Evolutionary conservation across 208 protist genomes (phyloP), one percentile per base, ranked within the genome.

Genomic region (Trypanosoma conorhini): DNA sequence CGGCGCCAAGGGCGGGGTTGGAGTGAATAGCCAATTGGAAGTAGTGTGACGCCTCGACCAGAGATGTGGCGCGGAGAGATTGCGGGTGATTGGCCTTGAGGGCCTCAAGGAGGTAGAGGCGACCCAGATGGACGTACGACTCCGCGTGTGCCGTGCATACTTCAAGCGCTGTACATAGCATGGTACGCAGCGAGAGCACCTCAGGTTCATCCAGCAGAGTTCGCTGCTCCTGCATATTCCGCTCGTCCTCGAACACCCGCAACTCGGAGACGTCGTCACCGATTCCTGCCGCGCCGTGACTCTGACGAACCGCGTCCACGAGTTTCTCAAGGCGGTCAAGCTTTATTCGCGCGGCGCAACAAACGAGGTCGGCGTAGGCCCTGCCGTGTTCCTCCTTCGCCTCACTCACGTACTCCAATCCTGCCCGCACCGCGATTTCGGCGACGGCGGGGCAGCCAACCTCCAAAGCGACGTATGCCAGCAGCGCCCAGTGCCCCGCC

Each of bases 401-500:
- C n/a, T 62, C 57, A 31, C 67, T 30, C 3, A 90, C 51, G 48
- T 75, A 80, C 44, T 79, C 71, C 5, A 87, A 63, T 13, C 80
- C 83, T 9, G 83, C 84, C 42, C 85, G 78, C 5, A 79, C 72
- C 12, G 79, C 85, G 5, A 87, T 57, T 28, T 86, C 77, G 0
- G 83, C 81, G 30, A 94, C 64, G 40, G 61, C 72, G n/a, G 62
- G 67, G 58, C 73, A 82, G 21, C 75, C 80, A 8, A 79, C 63
- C 33, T 80, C 76, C 35, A 74, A 70, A 22, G 83, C 83, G 7
- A 80, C 72, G 65, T 90, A 70, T 17, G 83, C 74, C 21, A 94
- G 75, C 46, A 94, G 63, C 3, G 81, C 77, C 86, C 86, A 94
- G 59, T 90, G 80, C 3, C 81, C 83, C 62, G 81, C 86, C 5